Conservation (phyloP, 768 basidiomycete species). For the Leccinum variicolor region DNA sequence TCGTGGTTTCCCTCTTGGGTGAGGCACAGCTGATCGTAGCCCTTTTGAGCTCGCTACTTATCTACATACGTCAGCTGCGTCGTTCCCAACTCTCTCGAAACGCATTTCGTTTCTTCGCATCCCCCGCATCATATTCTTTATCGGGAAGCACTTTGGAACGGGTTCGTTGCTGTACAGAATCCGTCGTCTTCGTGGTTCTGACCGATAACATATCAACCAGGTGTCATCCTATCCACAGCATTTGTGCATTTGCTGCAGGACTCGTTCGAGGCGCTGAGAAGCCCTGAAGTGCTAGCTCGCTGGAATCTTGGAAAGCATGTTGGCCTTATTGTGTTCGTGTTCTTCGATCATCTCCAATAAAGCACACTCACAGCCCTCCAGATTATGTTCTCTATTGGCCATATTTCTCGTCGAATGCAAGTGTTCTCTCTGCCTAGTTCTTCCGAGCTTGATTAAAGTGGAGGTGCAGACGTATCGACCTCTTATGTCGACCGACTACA, state of each 20-base stretch:
- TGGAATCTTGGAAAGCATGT: conserved; percentile 58
- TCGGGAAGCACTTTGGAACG: conserved; percentile 88
- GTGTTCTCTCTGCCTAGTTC: conserved; percentile 22
- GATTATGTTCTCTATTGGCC: conserved; percentile 57
- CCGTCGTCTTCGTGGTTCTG: not conserved
- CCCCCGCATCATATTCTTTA: conserved; percentile 69
- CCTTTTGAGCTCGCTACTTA: not conserved
- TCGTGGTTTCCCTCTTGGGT: conserved; percentile 66
- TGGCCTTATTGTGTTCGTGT: conserved; percentile 72
- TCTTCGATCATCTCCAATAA: not conserved
- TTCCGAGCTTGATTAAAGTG: not conserved
- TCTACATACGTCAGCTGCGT: conserved; percentile 46
- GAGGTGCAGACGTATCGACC: conserved; percentile 62
- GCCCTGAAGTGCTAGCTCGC: conserved; percentile 40
- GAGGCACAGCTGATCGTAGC: conserved; percentile 17
- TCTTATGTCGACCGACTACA: conserved; percentile 72
- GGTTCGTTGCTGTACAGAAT: conserved; percentile 32
- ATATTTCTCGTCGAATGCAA: conserved; percentile 83
- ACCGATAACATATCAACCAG: conserved; percentile 28
- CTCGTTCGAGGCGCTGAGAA: conserved; percentile 58
- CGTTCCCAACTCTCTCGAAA: conserved; percentile 67
- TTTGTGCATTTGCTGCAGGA: conserved; percentile 82
- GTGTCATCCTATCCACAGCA: conserved; percentile 79
- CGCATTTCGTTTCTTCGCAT: conserved; percentile 51
- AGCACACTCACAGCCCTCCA: conserved; percentile 24